phyloP scores from a whole-genome alignment of 2,329 filamentous ascomycete species.

The Hymenoscyphus scutula region DNA sequence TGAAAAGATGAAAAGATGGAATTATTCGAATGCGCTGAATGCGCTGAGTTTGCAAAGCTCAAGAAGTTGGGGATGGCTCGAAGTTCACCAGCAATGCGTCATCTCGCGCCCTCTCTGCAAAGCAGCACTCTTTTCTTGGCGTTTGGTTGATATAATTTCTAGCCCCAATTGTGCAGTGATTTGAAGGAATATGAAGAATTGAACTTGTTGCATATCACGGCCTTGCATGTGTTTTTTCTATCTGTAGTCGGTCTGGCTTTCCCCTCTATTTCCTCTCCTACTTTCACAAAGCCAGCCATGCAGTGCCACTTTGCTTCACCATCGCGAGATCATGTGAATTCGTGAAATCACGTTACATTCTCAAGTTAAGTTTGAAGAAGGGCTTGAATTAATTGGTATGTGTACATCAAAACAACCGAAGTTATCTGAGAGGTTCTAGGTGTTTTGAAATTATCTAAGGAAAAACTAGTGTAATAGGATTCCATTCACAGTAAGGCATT shows the following conservation, averaged over 20 bases:
- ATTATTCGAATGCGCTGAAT: background rate
- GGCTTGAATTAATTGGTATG: too few relatives aligned
- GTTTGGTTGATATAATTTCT: background rate
- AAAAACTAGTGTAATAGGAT: too few relatives aligned
- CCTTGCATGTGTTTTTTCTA: background rate
- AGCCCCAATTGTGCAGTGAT: background rate
- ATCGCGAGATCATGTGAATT: constrained; percentile 2
- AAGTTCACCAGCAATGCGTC: background rate
- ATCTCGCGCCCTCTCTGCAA: background rate
- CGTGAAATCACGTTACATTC: background rate
- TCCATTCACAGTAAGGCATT: too few relatives aligned
- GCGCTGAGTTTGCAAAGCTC: background rate
- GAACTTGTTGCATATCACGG: background rate
- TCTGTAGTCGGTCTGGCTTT: background rate
- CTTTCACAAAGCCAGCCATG: background rate
- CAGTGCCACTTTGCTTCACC: background rate
- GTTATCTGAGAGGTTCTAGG: too few relatives aligned
- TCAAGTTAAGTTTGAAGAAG: too few relatives aligned
- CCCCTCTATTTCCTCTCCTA: background rate
- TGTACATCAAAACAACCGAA: too few relatives aligned
- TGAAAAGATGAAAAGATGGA: background rate
- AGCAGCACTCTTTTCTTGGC: background rate
- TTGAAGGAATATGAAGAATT: background rate
- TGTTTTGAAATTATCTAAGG: too few relatives aligned
- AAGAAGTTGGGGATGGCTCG: background rate